These are phyloP conservation scores for Populus simonii DNA, from an alignment of 345 rosid genomes.

Conservation along the genomic window DNA sequence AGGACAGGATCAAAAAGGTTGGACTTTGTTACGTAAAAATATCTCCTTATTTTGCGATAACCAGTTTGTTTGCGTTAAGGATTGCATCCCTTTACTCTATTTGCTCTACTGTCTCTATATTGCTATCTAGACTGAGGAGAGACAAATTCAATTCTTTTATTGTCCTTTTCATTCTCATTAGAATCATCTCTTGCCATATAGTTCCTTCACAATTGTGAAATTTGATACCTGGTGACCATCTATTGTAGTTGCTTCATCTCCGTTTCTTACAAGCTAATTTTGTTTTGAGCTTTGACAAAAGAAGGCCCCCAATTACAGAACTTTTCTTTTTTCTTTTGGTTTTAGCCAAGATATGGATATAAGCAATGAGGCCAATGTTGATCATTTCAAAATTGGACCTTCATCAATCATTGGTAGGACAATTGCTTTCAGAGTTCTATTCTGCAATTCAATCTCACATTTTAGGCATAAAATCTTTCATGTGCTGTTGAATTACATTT, in stretches of 20 bases:
- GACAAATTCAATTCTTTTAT: not conserved
- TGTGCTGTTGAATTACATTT: slow-evolving; percentile 36
- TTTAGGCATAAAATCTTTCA: slow-evolving; percentile 51
- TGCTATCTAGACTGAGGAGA: not conserved
- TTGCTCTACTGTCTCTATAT: no score
- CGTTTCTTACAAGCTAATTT: not conserved
- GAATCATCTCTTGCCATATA: not conserved
- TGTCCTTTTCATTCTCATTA: not conserved
- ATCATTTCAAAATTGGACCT: slow-evolving; percentile 83
- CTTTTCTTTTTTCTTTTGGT: not conserved
- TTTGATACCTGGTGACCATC: not conserved
- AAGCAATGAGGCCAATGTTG: slow-evolving; percentile 83
- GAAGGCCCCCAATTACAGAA: not conserved
- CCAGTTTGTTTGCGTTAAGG: not conserved
- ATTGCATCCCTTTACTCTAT: not conserved
- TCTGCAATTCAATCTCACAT: slow-evolving; percentile 72
- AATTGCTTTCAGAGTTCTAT: slow-evolving; percentile 75
- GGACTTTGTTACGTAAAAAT: not conserved
- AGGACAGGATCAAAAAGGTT: not conserved
- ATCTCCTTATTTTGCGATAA: not conserved
- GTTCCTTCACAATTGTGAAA: not conserved
- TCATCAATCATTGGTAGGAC: slow-evolving; percentile 77
- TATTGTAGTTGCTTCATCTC: not conserved
- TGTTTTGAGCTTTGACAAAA: not conserved
- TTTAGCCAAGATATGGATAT: slow-evolving; percentile 60